A percentile compares a stretch with the other conserved stretches of the same genome.
Conservation (phyloP, 306 rosid genomes). For the Cucurbita moschata region DNA sequence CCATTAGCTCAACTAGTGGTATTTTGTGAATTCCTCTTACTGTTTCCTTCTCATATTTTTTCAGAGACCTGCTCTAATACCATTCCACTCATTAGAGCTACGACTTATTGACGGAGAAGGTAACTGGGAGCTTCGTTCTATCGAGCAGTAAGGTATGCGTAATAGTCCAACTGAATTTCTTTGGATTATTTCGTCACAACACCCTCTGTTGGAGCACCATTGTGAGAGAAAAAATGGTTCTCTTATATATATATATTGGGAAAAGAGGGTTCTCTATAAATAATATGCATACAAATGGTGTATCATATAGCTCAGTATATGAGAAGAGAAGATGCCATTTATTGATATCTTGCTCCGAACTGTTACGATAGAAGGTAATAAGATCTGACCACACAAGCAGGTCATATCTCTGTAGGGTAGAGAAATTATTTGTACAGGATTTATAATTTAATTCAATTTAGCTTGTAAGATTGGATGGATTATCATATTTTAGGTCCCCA, state of each 20-base stretch:
- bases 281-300: background rate
- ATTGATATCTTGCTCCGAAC: background rate
- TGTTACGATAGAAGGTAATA: background rate
- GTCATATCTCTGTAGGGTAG: constrained; percentile 1
- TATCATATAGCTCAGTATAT: constrained; percentile 1
- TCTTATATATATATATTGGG: background rate
- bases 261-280: background rate
- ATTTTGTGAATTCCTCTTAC: background rate
- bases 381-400: constrained; percentile 2
- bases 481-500: background rate
- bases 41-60: constrained; percentile 6
- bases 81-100: constrained; percentile 65
- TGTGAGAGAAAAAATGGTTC: background rate
- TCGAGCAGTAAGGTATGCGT: constrained; percentile 27
- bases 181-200: background rate
- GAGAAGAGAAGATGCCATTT: background rate
- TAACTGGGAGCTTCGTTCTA: constrained; percentile 80
- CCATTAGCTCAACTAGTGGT: background rate
- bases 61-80: constrained; percentile 96
- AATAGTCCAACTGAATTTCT: background rate
- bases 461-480: background rate
- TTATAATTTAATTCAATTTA: background rate
- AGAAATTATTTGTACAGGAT: constrained; percentile 1
- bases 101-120: constrained; percentile 97
- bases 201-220: background rate